These are phyloP conservation scores for Neurospora sp. DNA, from an alignment of 2,329 filamentous ascomycete species.

Conservation along the genomic window DNA sequence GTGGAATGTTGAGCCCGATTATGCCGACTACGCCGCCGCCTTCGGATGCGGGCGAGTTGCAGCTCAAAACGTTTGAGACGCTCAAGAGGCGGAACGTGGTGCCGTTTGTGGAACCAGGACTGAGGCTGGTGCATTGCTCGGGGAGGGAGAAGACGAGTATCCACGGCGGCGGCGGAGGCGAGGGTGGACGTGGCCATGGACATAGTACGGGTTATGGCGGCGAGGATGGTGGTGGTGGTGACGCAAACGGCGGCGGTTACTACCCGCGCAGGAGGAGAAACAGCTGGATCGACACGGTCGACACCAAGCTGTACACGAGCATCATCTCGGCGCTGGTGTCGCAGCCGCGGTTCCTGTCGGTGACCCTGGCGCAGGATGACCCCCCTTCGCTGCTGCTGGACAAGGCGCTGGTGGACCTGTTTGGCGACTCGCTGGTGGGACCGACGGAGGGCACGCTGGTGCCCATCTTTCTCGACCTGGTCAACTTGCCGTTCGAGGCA, in stretches of 20 bases:
- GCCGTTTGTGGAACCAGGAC: constrained; percentile 56
- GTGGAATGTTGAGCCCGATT: not conserved
- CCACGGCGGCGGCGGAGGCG: not conserved
- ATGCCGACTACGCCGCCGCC: constrained; percentile 63
- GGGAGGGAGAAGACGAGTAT: constrained; percentile 39
- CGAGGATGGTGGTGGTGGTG: not conserved
- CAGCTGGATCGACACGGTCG: constrained; percentile 48
- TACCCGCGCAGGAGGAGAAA: constrained; percentile 5
- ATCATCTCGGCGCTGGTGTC: constrained; percentile 50
- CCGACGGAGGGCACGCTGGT: constrained; percentile 62
- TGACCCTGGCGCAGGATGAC: constrained; percentile 64
- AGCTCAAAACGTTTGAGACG: constrained; percentile 72
- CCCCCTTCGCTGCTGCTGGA: constrained; percentile 66
- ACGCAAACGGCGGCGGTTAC: constrained; percentile 12
- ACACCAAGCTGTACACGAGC: constrained; percentile 53
- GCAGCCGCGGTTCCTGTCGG: constrained; percentile 61
- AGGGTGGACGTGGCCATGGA: not conserved
- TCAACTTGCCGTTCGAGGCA: constrained; percentile 70
- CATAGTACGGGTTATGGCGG: constrained; percentile 15
- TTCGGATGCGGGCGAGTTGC: constrained; percentile 66
- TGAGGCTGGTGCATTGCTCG: constrained; percentile 75
- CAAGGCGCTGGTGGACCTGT: constrained; percentile 52
- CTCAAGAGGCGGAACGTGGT: constrained; percentile 67
- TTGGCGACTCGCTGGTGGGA: constrained; percentile 66
- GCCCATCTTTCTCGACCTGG: constrained; percentile 81